These are phyloP conservation scores for Wickerhamomyces chambardii DNA, from an alignment of 805 yeast genomes.

Conservation along the genomic window DNA sequence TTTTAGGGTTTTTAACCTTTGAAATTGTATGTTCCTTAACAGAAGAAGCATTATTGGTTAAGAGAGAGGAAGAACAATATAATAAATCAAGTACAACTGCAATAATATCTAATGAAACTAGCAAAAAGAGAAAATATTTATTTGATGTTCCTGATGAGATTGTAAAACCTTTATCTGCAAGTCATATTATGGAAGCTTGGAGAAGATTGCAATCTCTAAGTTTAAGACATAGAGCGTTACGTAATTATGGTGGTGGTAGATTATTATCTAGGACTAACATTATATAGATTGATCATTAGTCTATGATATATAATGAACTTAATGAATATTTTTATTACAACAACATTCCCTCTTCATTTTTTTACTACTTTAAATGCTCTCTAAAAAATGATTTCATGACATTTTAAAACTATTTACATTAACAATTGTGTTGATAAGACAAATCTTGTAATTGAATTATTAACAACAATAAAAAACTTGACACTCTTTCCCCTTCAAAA, in stretches of 20 bases:
- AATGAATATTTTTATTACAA: background rate
- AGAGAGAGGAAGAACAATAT: constrained; percentile 53
- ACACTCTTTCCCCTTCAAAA: too few relatives aligned
- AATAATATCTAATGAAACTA: constrained; percentile 22
- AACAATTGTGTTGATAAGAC: too few relatives aligned
- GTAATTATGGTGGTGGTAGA: constrained; percentile 55
- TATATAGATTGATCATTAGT: constrained; percentile 11
- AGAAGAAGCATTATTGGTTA: constrained; percentile 81
- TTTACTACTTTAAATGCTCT: background rate
- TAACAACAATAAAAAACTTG: too few relatives aligned
- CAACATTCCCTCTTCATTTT: background rate
- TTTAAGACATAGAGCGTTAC: constrained; percentile 50
- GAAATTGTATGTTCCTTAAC: constrained; percentile 94
- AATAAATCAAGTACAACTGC: constrained; percentile 17
- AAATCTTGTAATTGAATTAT: too few relatives aligned
- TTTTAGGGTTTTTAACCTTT: constrained; percentile 88
- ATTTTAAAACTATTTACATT: background rate
- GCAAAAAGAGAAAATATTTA: constrained; percentile 45
- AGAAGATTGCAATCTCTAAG: constrained; percentile 56
- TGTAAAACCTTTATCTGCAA: constrained; percentile 66
- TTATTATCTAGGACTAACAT: constrained; percentile 23
- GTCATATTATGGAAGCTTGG: constrained; percentile 88
- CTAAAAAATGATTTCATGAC: background rate
- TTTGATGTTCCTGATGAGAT: constrained; percentile 88
- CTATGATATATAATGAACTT: background rate